Evolutionary conservation across 1,139 yeast genomes (phyloP).

Genomic region (Geotrichum klebahnii): DNA sequence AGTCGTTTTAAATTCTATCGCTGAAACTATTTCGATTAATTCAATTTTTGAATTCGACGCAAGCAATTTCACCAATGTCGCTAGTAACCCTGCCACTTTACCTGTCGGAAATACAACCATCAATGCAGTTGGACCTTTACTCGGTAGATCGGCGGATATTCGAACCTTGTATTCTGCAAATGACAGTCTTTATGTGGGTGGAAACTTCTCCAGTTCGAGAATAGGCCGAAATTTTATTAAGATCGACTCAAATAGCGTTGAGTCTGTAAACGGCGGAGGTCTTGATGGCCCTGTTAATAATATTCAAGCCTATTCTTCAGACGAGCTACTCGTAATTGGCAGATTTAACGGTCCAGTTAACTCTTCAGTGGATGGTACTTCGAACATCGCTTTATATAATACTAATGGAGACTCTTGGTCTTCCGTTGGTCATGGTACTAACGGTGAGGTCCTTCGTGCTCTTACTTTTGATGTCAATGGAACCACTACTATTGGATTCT

Average conservation of each 20-base stretch:
- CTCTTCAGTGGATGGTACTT: conserved; percentile 30
- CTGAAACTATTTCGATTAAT: conserved; percentile 47
- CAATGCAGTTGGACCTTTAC: conserved; percentile 53
- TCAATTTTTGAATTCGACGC: conserved; percentile 81
- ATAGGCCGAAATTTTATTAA: conserved; percentile 32
- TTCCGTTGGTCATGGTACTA: conserved; percentile 32
- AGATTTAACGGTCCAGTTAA: conserved; percentile 39
- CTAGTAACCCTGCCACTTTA: conserved; percentile 38
- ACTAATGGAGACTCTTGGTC: conserved; percentile 29
- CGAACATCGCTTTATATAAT: conserved; percentile 34
- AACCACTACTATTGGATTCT: conserved; percentile 41
- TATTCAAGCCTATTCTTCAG: conserved; percentile 30
- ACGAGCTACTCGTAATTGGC: conserved; percentile 40
- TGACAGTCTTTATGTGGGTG: conserved; percentile 45
- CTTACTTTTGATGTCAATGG: conserved; percentile 31
- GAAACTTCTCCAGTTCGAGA: conserved; percentile 46
- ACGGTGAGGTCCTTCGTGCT: conserved; percentile 31
- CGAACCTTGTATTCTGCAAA: conserved; percentile 13
- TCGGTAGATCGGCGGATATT: conserved; percentile 24
- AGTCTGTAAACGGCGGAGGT: conserved; percentile 39
- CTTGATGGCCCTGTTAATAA: conserved; percentile 42
- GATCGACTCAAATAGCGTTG: conserved; percentile 35
- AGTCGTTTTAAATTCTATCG: conserved; percentile 49
- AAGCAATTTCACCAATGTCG: conserved; percentile 54
- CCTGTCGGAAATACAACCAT: conserved; percentile 66